Base-by-base conservation (phyloP, 1,284 basidiomycete species). In the Anthracocystis setariae region DNA sequence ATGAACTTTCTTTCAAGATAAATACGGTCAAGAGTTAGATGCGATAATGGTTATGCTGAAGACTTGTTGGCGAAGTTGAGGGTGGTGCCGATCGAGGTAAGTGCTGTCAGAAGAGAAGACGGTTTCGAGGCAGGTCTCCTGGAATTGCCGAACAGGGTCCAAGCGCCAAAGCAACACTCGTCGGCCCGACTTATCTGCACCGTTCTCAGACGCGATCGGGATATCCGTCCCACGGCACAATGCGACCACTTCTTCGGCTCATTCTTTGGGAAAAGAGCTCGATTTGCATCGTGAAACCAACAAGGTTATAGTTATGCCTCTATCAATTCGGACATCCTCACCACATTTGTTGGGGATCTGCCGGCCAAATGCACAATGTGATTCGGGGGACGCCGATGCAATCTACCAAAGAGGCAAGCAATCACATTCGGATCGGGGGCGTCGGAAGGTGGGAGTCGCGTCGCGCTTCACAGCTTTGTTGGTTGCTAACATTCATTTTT, bases 401-500 rank as follows among this genome's bases (percentile, higher is more conserved):
- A 38, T 13, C 20, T 32, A 37, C 15, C 24, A 42, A 9, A 12
- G 10, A 21, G 23, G 38, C 38, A 18, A 39, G 44, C 44, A 49
- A 37, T 46, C 35, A 48, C 38, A 53, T 42, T 40, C 39, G n/a
- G 40, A 50, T 50, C 48, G 48, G 48, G n/a, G 48, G 24, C 21
- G 8, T 8, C 37, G 21, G n/a, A n/a, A n/a, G 10, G 35, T 21
- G 2, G n/a, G 43, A 48, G 64, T 67, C 64, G 64, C 64, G 64
- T 67, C 64, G 64, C 64, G 64, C 64, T 33, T 12, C 24, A n/a
- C n/a, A 15, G n/a, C 15, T 18, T 10, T 60, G 53, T 44, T 66
- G 59, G 56, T 57, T 60, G 48, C 47, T 66, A 66, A 66, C 64
- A 67, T 44, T 33, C 17, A 5, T 3, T 49, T 54, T 46, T 42